These are phyloP conservation scores for Thalassiosira mediterranea DNA, from an alignment of 352 stramenopile species.

Conservation along the genomic window DNA sequence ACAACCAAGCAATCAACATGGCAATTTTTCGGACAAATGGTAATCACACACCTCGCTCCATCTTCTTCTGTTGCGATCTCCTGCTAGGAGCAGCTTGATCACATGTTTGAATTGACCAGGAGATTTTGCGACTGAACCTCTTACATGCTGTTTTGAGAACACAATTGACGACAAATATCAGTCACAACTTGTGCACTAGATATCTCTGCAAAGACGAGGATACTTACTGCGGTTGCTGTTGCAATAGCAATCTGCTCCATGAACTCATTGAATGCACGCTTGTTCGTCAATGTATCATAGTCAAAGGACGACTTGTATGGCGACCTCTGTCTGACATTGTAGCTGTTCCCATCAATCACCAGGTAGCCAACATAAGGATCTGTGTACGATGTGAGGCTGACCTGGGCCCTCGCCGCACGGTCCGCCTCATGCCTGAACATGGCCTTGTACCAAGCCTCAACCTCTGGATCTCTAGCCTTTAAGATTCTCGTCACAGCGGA, in stretches of 20 bases:
- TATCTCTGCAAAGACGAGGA: background rate
- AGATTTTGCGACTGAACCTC: conserved; percentile 61
- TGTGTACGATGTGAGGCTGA: conserved; percentile 61
- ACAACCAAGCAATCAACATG: background rate
- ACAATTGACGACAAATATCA: background rate
- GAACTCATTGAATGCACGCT: conserved; percentile 50
- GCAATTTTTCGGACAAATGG: background rate
- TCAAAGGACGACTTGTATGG: conserved; percentile 64
- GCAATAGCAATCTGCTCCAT: conserved; percentile 59
- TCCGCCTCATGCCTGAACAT: conserved; percentile 67
- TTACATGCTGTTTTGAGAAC: conserved; percentile 38
- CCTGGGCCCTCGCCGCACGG: conserved; percentile 51
- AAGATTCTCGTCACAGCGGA: conserved; percentile 45
- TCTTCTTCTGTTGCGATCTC: conserved; percentile 32
- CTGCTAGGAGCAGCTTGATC: conserved; percentile 55
- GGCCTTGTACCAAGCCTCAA: conserved; percentile 58
- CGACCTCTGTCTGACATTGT: conserved; percentile 59
- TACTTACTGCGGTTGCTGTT: conserved; percentile 56
- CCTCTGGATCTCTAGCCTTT: conserved; percentile 6
- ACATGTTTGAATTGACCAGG: conserved; percentile 76
- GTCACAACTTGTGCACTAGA: background rate
- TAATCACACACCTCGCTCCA: conserved; percentile 51
- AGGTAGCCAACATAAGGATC: conserved; percentile 70
- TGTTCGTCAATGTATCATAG: conserved; percentile 41
- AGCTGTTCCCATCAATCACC: conserved; percentile 49